phyloP scores from a whole-genome alignment of 805 yeast species.

The Pichia pseudocactophila region DNA sequence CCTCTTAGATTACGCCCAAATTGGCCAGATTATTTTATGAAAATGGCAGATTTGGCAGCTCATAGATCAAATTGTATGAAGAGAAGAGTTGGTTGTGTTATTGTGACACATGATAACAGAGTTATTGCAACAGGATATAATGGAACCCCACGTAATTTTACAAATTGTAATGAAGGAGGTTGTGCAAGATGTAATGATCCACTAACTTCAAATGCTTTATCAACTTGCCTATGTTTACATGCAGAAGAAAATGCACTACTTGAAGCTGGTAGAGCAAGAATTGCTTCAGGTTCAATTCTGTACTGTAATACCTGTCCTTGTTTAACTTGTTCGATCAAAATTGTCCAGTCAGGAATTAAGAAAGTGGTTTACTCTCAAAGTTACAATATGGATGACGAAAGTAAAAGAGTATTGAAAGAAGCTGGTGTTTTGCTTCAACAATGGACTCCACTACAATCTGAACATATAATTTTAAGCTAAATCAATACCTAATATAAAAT shows the following conservation, averaged over 20 bases:
- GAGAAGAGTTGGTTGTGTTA: slow-evolving; percentile 92
- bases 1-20: slow-evolving; percentile 67
- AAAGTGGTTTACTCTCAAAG: slow-evolving; percentile 92
- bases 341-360: slow-evolving; percentile 82
- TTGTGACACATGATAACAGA: slow-evolving; percentile 65
- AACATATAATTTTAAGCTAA: slow-evolving; percentile 16
- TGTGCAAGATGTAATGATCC: slow-evolving; percentile 82
- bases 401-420: slow-evolving; percentile 59
- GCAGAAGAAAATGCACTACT: slow-evolving; percentile 95
- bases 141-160: slow-evolving; percentile 87
- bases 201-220: slow-evolving; percentile 37
- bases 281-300: slow-evolving; percentile 52
- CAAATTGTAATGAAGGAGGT: slow-evolving; percentile 93
- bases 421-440: slow-evolving; percentile 72
- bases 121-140: slow-evolving; percentile 96
- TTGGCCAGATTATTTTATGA: slow-evolving; percentile 97
- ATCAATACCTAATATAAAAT: too few species aligned
- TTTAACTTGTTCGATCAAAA: slow-evolving; percentile 88
- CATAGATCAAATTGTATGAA: slow-evolving; percentile 94
- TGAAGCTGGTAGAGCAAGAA: slow-evolving; percentile 88
- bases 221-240: slow-evolving; percentile 88
- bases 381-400: slow-evolving; percentile 83
- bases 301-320: slow-evolving; percentile 98
- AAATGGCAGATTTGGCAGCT: slow-evolving; percentile 87
- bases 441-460: slow-evolving; percentile 33